Evolutionary conservation across 805 yeast genomes (phyloP).

Genomic region (Ogataea naganishii): DNA sequence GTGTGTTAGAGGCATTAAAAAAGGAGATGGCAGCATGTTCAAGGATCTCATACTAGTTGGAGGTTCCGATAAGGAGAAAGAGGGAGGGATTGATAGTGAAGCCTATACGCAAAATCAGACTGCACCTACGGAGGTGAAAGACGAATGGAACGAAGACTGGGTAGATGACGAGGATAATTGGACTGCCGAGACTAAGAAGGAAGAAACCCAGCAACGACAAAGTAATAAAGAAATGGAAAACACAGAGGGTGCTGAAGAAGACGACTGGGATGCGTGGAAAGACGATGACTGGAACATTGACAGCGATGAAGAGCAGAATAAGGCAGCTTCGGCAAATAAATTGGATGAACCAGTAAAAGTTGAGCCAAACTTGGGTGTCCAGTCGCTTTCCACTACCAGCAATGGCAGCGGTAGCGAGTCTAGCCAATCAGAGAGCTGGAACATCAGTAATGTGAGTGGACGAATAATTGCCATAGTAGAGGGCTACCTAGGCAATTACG

Average conservation of each 20-base stretch:
- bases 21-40: too few relatives aligned
- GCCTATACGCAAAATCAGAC: too few relatives aligned
- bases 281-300: conserved; percentile 20
- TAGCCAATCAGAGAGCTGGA: neutral
- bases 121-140: too few relatives aligned
- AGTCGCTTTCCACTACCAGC: conserved; percentile 9
- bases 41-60: conserved; percentile 7
- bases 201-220: neutral
- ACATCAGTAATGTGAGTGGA: neutral
- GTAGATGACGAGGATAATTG: conserved; percentile 3
- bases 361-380: conserved; percentile 8
- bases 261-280: conserved; percentile 20
- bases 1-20: too few relatives aligned
- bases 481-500: conserved; percentile 11
- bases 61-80: conserved; percentile 5
- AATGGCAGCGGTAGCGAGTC: neutral
- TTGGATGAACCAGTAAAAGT: conserved; percentile 2
- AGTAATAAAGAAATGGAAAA: neutral
- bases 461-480: conserved; percentile 10
- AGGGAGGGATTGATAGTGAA: conserved; percentile 1
- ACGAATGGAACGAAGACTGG: conserved; percentile 2
- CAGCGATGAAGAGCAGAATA: conserved; percentile 6
- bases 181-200: neutral
- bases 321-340: neutral
- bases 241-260: conserved; percentile 3